Evolutionary conservation across 805 yeast species (phyloP).

Genomic region (Candida pseudoglaebosa): DNA sequence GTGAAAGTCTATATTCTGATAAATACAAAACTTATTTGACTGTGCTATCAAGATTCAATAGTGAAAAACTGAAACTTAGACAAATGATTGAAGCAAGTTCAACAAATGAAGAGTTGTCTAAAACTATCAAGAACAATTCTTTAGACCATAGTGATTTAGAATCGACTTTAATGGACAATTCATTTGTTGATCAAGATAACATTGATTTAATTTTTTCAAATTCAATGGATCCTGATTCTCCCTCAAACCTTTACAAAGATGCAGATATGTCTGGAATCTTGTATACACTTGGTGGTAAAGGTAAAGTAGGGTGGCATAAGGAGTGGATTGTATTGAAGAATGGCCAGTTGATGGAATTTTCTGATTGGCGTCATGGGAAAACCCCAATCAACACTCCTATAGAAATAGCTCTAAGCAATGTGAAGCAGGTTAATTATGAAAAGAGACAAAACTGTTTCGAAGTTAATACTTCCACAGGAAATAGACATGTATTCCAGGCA

Average conservation of each 20-base stretch:
- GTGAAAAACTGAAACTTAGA: slow-evolving; percentile 37
- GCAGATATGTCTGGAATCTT: slow-evolving; percentile 45
- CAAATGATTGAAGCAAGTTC: slow-evolving; percentile 39
- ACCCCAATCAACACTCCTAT: slow-evolving; percentile 63
- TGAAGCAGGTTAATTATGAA: slow-evolving; percentile 45
- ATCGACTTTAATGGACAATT: slow-evolving; percentile 10
- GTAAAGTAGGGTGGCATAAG: slow-evolving; percentile 78
- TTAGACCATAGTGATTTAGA: slow-evolving; percentile 13
- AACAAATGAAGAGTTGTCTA: slow-evolving; percentile 38
- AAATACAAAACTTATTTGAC: slow-evolving; percentile 30
- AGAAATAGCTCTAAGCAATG: slow-evolving; percentile 64
- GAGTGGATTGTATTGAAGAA: slow-evolving; percentile 76
- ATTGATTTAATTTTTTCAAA: slow-evolving; percentile 27
- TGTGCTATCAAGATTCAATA: slow-evolving; percentile 34
- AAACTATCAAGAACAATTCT: slow-evolving; percentile 23
- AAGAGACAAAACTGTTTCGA: slow-evolving; percentile 64
- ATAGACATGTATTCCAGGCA: slow-evolving; percentile 72
- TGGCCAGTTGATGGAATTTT: slow-evolving; percentile 66
- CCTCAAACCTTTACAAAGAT: slow-evolving; percentile 18
- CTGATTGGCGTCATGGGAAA: slow-evolving; percentile 75
- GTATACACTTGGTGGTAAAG: slow-evolving; percentile 57
- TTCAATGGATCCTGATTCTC: slow-evolving; percentile 7
- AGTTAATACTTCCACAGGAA: slow-evolving; percentile 63
- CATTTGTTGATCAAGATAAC: slow-evolving; percentile 20
- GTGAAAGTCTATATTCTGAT: slow-evolving; percentile 10